A percentile compares a stretch with the other conserved stretches of the same genome.
phyloP scores from a whole-genome alignment of 192 early-diverging fungal species.

The Gonapodya sp. region DNA sequence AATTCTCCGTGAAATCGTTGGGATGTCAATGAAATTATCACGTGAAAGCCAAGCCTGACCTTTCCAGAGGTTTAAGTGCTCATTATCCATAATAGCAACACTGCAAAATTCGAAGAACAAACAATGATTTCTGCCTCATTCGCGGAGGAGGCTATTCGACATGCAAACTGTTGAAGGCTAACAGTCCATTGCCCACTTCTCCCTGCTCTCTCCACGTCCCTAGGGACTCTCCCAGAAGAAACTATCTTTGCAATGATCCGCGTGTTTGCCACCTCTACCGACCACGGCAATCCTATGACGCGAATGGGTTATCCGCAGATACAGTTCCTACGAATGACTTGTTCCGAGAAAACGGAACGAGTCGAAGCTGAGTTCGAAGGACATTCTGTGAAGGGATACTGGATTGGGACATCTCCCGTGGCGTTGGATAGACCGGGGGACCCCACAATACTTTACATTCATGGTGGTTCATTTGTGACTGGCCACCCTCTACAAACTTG shows the following conservation, averaged over 20 bases:
- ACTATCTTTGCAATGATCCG: neutral
- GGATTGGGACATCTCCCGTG: neutral
- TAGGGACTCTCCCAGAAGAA: neutral
- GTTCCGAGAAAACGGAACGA: neutral
- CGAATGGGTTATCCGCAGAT: neutral
- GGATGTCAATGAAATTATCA: too few relatives aligned
- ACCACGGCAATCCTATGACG: neutral
- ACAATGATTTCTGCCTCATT: too few relatives aligned
- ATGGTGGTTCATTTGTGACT: neutral
- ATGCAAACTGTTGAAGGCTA: too few relatives aligned
- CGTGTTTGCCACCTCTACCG: neutral
- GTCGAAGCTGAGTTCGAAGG: neutral
- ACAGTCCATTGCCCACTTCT: too few relatives aligned
- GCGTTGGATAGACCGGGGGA: neutral
- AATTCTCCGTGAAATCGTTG: too few relatives aligned
- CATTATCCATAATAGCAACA: neutral
- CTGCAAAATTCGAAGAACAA: neutral
- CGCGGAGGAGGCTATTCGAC: too few relatives aligned
- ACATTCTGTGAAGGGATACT: neutral
- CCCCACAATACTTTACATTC: neutral
- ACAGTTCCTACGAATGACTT: neutral
- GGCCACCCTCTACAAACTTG: neutral
- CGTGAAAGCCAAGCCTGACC: too few relatives aligned
- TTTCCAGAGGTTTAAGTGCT: too few relatives aligned
- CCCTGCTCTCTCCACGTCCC: too few relatives aligned